phyloP scores from a whole-genome alignment of 2,329 filamentous ascomycete species.

The Thelonectria discophora region DNA sequence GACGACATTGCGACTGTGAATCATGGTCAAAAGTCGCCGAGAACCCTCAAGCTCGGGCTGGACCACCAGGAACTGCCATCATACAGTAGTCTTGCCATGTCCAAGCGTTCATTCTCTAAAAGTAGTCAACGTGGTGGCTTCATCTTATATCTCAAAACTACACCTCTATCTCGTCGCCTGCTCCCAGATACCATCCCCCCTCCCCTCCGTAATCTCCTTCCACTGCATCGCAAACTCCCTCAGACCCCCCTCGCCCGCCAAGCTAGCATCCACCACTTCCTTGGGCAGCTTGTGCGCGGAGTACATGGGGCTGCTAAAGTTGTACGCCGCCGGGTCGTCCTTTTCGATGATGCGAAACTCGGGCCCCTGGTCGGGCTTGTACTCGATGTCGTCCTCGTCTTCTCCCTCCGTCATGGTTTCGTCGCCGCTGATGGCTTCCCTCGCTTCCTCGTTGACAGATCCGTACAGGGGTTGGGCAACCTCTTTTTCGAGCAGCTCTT shows the following conservation, averaged over 20 bases:
- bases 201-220: conserved; percentile 65
- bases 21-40: too few relatives aligned
- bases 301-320: conserved; percentile 85
- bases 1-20: too few relatives aligned
- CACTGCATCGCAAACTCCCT: conserved; percentile 82
- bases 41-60: too few relatives aligned
- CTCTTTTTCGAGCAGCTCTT: conserved; percentile 80
- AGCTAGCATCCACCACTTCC: conserved; percentile 82
- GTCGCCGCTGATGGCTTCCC: conserved; percentile 50
- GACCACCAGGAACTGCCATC: too few relatives aligned
- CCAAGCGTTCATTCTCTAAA: not conserved
- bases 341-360: conserved; percentile 85
- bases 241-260: conserved; percentile 77
- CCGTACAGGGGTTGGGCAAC: conserved; percentile 68
- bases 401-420: conserved; percentile 51
- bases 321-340: conserved; percentile 88
- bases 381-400: conserved; percentile 55
- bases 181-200: conserved; percentile 53
- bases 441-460: conserved; percentile 41
- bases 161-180: conserved; percentile 26
- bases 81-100: too few relatives aligned
- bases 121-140: too few relatives aligned
- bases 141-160: too few relatives aligned
- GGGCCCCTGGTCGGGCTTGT: conserved; percentile 69
- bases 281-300: conserved; percentile 95